These are phyloP conservation scores for Verruconis gallopava DNA, from an alignment of 2,329 filamentous ascomycete species.

Conservation along the genomic window DNA sequence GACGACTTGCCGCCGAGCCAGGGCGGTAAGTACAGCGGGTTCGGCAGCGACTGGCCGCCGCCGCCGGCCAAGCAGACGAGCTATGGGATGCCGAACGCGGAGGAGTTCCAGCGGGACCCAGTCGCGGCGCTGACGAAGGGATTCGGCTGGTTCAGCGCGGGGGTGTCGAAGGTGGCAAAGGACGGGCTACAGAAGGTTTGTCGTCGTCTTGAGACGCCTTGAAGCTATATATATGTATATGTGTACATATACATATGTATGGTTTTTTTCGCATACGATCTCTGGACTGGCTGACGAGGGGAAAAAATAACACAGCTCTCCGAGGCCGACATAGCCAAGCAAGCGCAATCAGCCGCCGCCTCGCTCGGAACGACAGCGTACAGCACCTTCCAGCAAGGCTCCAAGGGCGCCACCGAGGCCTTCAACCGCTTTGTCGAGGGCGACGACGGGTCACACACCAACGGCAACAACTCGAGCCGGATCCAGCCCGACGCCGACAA, in stretches of 20 bases:
- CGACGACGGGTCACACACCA: conserved; percentile 28
- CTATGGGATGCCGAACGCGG: conserved; percentile 43
- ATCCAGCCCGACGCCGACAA: conserved; percentile 24
- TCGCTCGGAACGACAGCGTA: conserved; percentile 45
- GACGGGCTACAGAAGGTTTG: conserved; percentile 72
- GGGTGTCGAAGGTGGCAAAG: conserved; percentile 82
- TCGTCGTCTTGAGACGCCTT: no score
- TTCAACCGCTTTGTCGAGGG: conserved; percentile 85
- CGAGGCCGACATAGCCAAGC: conserved; percentile 43
- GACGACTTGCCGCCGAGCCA: conserved; percentile 71
- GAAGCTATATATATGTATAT: no score
- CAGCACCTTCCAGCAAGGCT: conserved; percentile 37
- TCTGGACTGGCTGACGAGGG: neutral
- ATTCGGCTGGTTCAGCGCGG: conserved; percentile 85
- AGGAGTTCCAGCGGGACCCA: conserved; percentile 85
- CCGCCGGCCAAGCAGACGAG: conserved; percentile 28
- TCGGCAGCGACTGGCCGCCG: conserved; percentile 62
- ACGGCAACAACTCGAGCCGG: conserved; percentile 16
- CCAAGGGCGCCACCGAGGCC: conserved; percentile 61
- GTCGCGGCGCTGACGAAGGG: conserved; percentile 79
- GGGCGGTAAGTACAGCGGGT: conserved; percentile 84
- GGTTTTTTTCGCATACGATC: neutral
- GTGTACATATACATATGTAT: no score
- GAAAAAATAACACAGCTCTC: conserved; percentile 57
- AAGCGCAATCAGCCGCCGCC: conserved; percentile 47